Evolutionary conservation across 768 basidiomycete genomes (phyloP), one percentile per base, ranked within the genome.

Genomic region (Lyophyllum shimeji): DNA sequence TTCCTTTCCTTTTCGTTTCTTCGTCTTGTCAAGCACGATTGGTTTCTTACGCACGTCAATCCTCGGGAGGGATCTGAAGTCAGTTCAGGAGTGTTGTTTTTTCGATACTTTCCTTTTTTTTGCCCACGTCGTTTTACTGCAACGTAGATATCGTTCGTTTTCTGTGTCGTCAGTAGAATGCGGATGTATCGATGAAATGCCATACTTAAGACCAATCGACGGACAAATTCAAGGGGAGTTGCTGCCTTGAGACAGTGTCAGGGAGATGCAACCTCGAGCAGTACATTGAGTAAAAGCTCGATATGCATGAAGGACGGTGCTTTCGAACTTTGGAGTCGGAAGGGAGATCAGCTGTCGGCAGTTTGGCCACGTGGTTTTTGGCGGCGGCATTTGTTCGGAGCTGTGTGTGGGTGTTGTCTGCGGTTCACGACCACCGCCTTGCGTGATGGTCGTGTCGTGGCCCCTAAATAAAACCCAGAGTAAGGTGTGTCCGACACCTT

Each of bases 11-110:
- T 47, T 46, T 45, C 39, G 29, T 13, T 18, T 53, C 40, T 12
- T 45, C 20, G 50, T 60, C 39, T 44, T 46, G 9, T 23, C 34
- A 37, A 37, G 46, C 51, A 50, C 53, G 27, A 46, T 39, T 29
- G 4, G 46, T 57, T 23, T 42, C 17, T n/a, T 8, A 27, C n/a
- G 57, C 60, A 56, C 52, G 37, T 27, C 46, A 56, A 57, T 48
- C 53, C 43, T 50, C 51, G 43, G 56, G 60, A 50, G 60, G 54
- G 54, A 53, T 55, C n/a, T n/a, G 17, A 27, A 29, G 44, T 21
- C 47, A 52, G 59, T 52, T 50, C 46, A 55, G 47, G 52, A 48
- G 46, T 43, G 52, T 34, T 27, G 52, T 34, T 27, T 44, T 47
- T 37, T 37, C 17, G 37, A 23, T 48, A 20, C 33, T 15, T 44